Conservation (phyloP, 148 eudicot species). For the Chenopodium suecicum region DNA sequence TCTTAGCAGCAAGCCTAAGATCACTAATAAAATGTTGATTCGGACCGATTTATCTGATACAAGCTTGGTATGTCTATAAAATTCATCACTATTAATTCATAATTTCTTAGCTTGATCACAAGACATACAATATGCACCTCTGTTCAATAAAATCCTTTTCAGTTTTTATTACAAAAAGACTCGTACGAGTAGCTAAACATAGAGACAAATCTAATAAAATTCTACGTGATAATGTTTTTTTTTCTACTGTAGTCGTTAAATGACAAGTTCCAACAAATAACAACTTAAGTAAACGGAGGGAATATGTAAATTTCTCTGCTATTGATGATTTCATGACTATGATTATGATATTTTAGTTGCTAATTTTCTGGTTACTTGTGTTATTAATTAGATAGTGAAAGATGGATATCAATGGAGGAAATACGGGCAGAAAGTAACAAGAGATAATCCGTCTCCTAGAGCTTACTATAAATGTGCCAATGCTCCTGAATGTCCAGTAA, state of each 20-base stretch:
- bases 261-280: too few relatives aligned
- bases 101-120: too few relatives aligned
- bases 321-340: not conserved
- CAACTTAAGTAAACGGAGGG: too few relatives aligned
- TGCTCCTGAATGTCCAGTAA: constrained; percentile 43
- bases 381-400: constrained; percentile 26
- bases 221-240: too few relatives aligned
- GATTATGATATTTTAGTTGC: not conserved
- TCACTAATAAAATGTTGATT: constrained; percentile 18
- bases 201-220: too few relatives aligned
- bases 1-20: constrained; percentile 25
- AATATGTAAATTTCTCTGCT: not conserved
- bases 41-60: constrained; percentile 27
- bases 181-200: too few relatives aligned
- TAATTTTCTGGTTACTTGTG: not conserved
- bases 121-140: not conserved
- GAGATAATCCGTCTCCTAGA: constrained; percentile 52
- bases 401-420: constrained; percentile 59
- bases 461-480: constrained; percentile 49
- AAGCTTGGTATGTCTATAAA: constrained; percentile 30
- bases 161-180: too few relatives aligned
- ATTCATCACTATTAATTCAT: not conserved
- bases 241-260: too few relatives aligned
- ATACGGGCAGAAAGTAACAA: constrained; percentile 49
- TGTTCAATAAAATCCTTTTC: too few relatives aligned